Conservation (phyloP, 306 rosid genomes). For the Sicyos edulis region DNA sequence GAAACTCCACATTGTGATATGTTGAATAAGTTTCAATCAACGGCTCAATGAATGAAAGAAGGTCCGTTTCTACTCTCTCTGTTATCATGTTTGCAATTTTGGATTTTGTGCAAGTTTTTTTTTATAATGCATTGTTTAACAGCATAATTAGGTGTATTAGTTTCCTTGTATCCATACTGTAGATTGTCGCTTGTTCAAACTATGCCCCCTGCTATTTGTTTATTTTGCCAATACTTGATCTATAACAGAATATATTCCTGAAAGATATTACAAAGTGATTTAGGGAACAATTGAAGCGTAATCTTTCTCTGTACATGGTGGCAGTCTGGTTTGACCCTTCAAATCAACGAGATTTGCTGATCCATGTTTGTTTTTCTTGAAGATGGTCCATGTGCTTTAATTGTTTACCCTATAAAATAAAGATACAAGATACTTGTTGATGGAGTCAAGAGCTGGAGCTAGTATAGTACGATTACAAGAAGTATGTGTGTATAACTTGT, state of each 20-base stretch:
- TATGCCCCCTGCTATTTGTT: neutral
- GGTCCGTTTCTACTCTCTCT: slow-evolving; percentile 35
- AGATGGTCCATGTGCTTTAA: neutral
- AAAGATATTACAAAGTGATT: neutral
- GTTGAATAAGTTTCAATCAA: slow-evolving; percentile 48
- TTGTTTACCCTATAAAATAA: neutral
- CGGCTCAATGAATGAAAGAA: slow-evolving; percentile 33
- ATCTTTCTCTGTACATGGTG: neutral
- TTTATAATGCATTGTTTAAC: neutral
- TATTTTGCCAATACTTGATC: slow-evolving; percentile 1
- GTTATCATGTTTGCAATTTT: slow-evolving; percentile 22
- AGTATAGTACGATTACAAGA: neutral
- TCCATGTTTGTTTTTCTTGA: too few species aligned
- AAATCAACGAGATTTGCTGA: neutral
- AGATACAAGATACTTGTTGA: neutral
- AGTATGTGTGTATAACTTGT: too few species aligned
- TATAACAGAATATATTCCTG: neutral
- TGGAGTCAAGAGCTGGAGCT: neutral
- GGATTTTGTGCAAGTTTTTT: slow-evolving; percentile 26
- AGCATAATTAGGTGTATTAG: neutral
- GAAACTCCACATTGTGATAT: slow-evolving; percentile 89
- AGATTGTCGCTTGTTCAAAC: neutral
- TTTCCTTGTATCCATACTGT: neutral
- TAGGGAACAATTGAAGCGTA: neutral
- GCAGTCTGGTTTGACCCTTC: neutral